These are phyloP conservation scores for Lasiosphaeria hispida DNA, from an alignment of 495 filamentous ascomycete species.

Conservation along the genomic window DNA sequence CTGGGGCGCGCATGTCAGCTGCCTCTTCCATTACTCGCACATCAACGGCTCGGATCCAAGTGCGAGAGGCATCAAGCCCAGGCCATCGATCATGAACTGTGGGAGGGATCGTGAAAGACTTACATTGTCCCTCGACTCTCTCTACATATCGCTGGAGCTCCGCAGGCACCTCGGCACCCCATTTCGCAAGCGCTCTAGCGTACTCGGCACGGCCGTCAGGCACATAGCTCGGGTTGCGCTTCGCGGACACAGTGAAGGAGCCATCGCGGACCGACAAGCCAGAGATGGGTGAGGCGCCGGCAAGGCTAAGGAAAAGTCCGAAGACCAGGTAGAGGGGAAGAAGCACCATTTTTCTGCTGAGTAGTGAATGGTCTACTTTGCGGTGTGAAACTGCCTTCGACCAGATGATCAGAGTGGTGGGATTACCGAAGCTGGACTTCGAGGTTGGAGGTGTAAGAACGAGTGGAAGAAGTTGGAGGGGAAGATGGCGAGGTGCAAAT, in stretches of 20 bases:
- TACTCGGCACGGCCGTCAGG: conserved; percentile 27
- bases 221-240: conserved; percentile 18
- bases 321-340: not conserved
- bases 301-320: not conserved
- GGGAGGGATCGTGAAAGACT: not conserved
- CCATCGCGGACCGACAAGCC: not conserved
- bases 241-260: conserved; percentile 12
- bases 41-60: too few relatives aligned
- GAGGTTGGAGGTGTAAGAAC: too few relatives aligned
- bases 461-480: too few relatives aligned
- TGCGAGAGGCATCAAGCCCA: too few relatives aligned
- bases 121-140: not conserved
- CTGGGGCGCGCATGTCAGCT: not conserved
- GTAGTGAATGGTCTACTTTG: not conserved
- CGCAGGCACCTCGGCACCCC: conserved; percentile 13
- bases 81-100: not conserved
- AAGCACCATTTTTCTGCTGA: not conserved
- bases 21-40: too few relatives aligned
- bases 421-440: too few relatives aligned
- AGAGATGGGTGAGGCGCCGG: not conserved
- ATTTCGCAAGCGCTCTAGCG: conserved; percentile 24
- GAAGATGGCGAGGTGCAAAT: too few relatives aligned
- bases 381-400: not conserved
- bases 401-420: too few relatives aligned
- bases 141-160: not conserved